Conservation (phyloP, 2,329 filamentous ascomycete genomes). For the Arthrobotrys iridis region DNA sequence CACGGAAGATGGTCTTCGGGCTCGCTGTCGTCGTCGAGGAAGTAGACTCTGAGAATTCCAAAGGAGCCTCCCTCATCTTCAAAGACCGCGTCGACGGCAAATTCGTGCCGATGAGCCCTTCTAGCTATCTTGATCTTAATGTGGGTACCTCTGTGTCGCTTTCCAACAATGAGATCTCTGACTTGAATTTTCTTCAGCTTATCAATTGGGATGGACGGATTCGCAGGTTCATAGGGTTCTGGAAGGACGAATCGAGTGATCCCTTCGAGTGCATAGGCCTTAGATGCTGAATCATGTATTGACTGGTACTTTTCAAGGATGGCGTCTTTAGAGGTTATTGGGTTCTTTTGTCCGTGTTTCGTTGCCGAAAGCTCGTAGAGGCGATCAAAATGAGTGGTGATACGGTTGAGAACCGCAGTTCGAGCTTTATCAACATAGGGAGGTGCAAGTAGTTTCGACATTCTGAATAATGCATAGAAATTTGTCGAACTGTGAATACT, state of each 20-base stretch:
- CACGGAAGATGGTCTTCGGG: neutral
- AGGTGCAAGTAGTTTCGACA: constrained; percentile 15
- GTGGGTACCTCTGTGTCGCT: constrained; percentile 26
- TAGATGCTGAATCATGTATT: neutral
- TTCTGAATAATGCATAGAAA: neutral
- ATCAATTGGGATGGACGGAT: constrained; percentile 21
- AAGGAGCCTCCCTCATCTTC: constrained; percentile 40
- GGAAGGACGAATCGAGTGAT: constrained; percentile 10
- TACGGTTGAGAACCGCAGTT: neutral
- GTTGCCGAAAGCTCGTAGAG: neutral
- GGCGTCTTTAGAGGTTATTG: constrained; percentile 7
- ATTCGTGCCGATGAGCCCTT: neutral
- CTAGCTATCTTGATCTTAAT: constrained; percentile 11
- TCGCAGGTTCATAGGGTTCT: constrained; percentile 36
- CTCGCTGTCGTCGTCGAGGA: neutral
- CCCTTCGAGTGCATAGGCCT: neutral
- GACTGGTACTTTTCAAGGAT: neutral
- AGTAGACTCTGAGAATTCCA: constrained; percentile 38
- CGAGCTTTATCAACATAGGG: constrained; percentile 3
- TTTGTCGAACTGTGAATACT: no score
- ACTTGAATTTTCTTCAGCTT: constrained; percentile 42
- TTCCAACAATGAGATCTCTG: constrained; percentile 34
- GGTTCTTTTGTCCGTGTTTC: constrained; percentile 15
- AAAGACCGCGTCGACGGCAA: constrained; percentile 11
- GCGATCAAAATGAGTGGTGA: neutral